Base-by-base conservation (phyloP, 1,284 basidiomycete genomes). In the Rhodotorula mucilaginosa region DNA sequence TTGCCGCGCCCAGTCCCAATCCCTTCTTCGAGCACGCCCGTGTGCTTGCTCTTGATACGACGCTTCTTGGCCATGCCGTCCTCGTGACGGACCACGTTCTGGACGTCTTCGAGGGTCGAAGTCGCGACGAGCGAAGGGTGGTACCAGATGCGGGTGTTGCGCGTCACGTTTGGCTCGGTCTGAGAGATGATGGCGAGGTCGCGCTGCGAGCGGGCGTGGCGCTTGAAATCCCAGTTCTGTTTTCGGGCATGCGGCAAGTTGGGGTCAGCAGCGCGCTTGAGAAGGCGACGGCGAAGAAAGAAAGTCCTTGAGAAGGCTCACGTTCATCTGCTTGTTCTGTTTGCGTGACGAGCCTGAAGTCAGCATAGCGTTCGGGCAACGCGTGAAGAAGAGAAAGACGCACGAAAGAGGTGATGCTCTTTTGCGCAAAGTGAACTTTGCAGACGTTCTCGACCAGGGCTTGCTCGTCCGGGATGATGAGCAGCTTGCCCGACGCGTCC, bases 261-360 rank as follows among this genome's bases (percentile, higher is more conserved):
- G n/a, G n/a, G 19, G 3, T 23, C 10, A 7, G n/a, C 13, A 3
- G n/a, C 52, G n/a, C 16, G 39, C 21, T 56, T 34, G 62, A 56
- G n/a, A n/a, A 26, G 49, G 31, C 34, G 39, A 44, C 12, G 21
- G 21, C 19, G 18, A 31, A 19, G 12, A 31, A 16, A 5, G 6
- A 44, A 29, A 26, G 21, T 46, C 13, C 26, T 26, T 31, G 23
- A 34, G 44, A 47, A 3, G 13, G 16, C 70, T 54, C 49, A 72
- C 70, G 58, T 72, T 72, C 70, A 72, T 72, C 39, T 72, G 70
- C 61, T 72, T 72, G 67, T 72, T 72, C 70, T 72, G 63, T 26
- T 26, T 48, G n/a, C n/a, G 16, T 3, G 23, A 2, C 12, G 54
- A 13, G 13, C 0, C 26, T 2, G 15, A 5, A 21, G 47, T 57